Conservation (phyloP, 2,329 filamentous ascomycete genomes). For the Knoxdaviesia proteae region DNA sequence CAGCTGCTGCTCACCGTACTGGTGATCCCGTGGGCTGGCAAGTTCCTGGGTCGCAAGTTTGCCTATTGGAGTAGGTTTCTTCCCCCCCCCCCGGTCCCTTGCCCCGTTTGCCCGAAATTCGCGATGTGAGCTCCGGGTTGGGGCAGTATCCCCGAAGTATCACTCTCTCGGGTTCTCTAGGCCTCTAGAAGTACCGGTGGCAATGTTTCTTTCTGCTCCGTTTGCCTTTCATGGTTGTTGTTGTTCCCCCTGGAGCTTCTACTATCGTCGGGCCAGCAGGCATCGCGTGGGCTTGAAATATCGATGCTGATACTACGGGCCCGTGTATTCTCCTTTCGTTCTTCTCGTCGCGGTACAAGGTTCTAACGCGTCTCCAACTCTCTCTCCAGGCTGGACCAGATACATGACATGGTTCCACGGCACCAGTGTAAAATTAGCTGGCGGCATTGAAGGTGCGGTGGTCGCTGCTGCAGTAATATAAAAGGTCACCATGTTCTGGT, state of each 20-base stretch:
- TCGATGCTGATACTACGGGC: not conserved
- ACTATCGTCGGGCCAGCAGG: too few relatives aligned
- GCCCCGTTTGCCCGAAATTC: not conserved
- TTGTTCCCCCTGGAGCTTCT: too few relatives aligned
- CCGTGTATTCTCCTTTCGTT: not conserved
- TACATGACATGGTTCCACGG: constrained; percentile 65
- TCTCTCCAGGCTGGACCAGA: constrained; percentile 15
- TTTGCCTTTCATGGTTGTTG: not conserved
- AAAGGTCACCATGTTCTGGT: too few relatives aligned
- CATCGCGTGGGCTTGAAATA: too few relatives aligned
- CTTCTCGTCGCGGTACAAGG: not conserved
- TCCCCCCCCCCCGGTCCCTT: not conserved
- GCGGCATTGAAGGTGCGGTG: too few relatives aligned
- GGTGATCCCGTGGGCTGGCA: constrained; percentile 78
- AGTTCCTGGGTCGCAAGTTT: constrained; percentile 85
- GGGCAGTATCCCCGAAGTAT: too few relatives aligned
- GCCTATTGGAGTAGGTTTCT: constrained; percentile 75
- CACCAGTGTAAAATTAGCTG: too few relatives aligned
- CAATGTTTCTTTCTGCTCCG: too few relatives aligned
- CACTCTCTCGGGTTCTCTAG: too few relatives aligned
- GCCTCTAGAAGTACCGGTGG: too few relatives aligned
- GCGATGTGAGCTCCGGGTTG: too few relatives aligned
- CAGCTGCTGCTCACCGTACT: constrained; percentile 90
- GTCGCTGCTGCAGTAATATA: too few relatives aligned
- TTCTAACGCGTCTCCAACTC: not conserved